Evolutionary conservation across 257 asterid genomes (phyloP).

Genomic region (Solanum pinnatisectum): DNA sequence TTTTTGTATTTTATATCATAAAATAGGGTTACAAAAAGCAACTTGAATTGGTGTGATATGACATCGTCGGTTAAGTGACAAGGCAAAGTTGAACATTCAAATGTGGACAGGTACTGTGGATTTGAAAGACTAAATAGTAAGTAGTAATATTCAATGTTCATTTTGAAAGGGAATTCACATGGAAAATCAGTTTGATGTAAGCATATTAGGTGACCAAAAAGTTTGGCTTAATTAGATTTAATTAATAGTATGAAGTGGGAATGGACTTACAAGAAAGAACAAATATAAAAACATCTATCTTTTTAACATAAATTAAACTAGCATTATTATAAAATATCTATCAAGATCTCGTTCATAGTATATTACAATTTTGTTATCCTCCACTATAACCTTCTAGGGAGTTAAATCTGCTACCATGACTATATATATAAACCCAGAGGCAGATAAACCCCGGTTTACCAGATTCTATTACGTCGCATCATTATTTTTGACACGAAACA

Average conservation of each 20-base stretch:
- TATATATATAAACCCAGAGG: neutral
- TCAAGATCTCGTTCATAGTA: neutral
- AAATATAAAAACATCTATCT: neutral
- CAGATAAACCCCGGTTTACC: neutral
- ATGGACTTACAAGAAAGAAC: neutral
- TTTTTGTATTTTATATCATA: too few species aligned
- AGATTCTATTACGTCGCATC: neutral
- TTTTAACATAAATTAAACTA: neutral
- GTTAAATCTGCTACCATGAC: neutral
- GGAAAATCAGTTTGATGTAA: neutral
- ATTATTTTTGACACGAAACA: neutral
- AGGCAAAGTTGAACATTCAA: neutral
- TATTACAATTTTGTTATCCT: neutral
- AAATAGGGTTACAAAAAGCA: neutral
- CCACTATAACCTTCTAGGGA: neutral
- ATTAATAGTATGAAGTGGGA: neutral
- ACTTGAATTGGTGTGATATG: neutral
- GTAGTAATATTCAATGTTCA: neutral
- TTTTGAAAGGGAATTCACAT: slow-evolving; percentile 3
- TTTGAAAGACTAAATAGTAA: neutral
- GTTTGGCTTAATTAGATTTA: neutral
- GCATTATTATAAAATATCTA: slow-evolving; percentile 1
- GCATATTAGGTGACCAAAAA: neutral
- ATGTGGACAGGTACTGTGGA: neutral
- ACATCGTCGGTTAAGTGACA: neutral